These are phyloP conservation scores for Baorangia bicolor DNA, from an alignment of 768 basidiomycete genomes.

Conservation along the genomic window DNA sequence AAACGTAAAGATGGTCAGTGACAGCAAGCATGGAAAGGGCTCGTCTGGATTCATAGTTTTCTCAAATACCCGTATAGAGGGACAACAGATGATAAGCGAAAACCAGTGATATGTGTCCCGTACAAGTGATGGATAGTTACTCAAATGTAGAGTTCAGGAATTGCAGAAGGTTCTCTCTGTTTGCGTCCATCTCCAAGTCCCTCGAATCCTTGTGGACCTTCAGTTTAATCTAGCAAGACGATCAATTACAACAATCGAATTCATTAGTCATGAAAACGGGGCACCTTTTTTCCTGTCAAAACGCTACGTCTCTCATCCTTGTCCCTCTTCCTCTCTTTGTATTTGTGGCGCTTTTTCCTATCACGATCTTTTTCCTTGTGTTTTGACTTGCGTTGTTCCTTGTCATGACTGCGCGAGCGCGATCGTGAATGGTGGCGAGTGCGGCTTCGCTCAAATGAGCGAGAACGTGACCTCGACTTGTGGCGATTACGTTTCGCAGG, in stretches of 20 bases:
- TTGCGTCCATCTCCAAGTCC: constrained; percentile 56
- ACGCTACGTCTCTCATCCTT: constrained; percentile 53
- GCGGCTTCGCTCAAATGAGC: constrained; percentile 15
- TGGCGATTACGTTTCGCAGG: constrained; percentile 16
- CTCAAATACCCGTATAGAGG: neutral
- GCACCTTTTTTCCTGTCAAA: constrained; percentile 62
- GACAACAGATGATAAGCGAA: neutral
- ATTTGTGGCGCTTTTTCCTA: constrained; percentile 39
- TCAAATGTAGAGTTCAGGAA: constrained; percentile 55
- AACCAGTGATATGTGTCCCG: neutral
- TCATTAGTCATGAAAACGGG: neutral
- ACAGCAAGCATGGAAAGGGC: neutral
- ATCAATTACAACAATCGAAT: neutral
- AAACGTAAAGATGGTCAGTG: neutral
- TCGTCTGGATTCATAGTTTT: neutral
- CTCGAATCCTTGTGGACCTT: constrained; percentile 60
- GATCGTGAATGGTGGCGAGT: constrained; percentile 23
- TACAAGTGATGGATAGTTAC: constrained; percentile 6
- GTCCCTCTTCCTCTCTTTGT: constrained; percentile 36
- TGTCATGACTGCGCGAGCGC: constrained; percentile 30
- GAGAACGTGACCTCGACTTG: constrained; percentile 24
- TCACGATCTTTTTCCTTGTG: constrained; percentile 31
- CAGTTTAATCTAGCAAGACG: constrained; percentile 49
- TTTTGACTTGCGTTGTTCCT: constrained; percentile 24
- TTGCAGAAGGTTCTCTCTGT: constrained; percentile 49